Conservation (phyloP, 495 filamentous ascomycete genomes). For the Neurospora pannonica region DNA sequence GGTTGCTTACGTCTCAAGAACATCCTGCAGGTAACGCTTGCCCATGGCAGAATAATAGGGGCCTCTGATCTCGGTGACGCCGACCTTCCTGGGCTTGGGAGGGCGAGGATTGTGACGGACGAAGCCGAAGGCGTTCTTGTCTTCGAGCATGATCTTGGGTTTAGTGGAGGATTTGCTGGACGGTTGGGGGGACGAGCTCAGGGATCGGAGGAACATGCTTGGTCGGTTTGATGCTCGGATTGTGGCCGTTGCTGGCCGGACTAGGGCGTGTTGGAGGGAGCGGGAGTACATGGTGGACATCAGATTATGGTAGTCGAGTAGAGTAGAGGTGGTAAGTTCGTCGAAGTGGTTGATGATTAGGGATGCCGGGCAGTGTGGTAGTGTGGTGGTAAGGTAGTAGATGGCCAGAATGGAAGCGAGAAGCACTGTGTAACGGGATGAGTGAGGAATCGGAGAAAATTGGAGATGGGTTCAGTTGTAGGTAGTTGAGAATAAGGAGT, state of each 20-base stretch:
- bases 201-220: not conserved
- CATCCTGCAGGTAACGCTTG: constrained; percentile 41
- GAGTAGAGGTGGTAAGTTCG: not conserved
- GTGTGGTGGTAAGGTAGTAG: not conserved
- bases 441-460: not conserved
- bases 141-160: constrained; percentile 34
- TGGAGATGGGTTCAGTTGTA: not conserved
- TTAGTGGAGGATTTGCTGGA: not conserved
- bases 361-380: not conserved
- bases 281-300: not conserved
- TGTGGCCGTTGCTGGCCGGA: not conserved
- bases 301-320: not conserved
- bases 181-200: not conserved
- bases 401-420: too few species aligned
- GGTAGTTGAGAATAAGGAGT: not conserved
- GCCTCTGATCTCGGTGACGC: constrained; percentile 48
- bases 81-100: constrained; percentile 39
- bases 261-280: not conserved
- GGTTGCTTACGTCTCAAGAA: constrained; percentile 41
- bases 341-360: not conserved
- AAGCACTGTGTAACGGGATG: not conserved
- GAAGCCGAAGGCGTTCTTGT: constrained; percentile 44
- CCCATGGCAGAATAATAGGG: constrained; percentile 50
- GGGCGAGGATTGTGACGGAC: constrained; percentile 42
- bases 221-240: not conserved